phyloP scores from a whole-genome alignment of 1,139 yeast species.

The Kodamaea sp. region DNA sequence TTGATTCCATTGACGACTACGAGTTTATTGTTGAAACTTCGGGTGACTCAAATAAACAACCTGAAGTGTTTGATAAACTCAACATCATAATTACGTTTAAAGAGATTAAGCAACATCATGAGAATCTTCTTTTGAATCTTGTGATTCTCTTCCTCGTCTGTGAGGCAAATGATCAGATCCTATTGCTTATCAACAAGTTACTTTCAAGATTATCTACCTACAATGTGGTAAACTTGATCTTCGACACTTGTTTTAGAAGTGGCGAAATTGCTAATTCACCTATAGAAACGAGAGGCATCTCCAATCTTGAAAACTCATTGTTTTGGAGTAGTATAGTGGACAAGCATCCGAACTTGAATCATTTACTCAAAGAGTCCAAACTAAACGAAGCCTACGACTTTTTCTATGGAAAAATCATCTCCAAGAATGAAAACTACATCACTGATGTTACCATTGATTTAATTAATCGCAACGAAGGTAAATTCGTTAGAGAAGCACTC shows the following conservation, averaged over 20 bases:
- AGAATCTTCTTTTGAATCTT: slow-evolving; percentile 25
- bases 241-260: slow-evolving; percentile 28
- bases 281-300: slow-evolving; percentile 14
- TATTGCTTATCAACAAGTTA: slow-evolving; percentile 28
- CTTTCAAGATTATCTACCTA: slow-evolving; percentile 27
- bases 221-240: slow-evolving; percentile 23
- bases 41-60: slow-evolving; percentile 3
- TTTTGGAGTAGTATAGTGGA: slow-evolving; percentile 30
- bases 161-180: slow-evolving; percentile 30
- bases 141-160: slow-evolving; percentile 38
- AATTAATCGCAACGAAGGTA: slow-evolving; percentile 30
- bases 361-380: slow-evolving; percentile 21
- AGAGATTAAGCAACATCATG: slow-evolving; percentile 29
- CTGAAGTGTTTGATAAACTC: slow-evolving; percentile 21
- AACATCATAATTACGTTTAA: slow-evolving; percentile 26
- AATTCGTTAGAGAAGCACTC: slow-evolving; percentile 23
- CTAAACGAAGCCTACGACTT: slow-evolving; percentile 32
- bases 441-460: slow-evolving; percentile 35
- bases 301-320: slow-evolving; percentile 24
- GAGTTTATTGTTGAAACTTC: slow-evolving; percentile 7
- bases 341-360: slow-evolving; percentile 21
- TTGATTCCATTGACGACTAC: slow-evolving; percentile 19
- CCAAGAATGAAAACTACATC: slow-evolving; percentile 20
- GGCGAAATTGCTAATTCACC: slow-evolving; percentile 3
- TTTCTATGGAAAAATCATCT: slow-evolving; percentile 20